Conservation (phyloP, 2,329 filamentous ascomycete genomes). For the Pseudonectria foliicola region DNA sequence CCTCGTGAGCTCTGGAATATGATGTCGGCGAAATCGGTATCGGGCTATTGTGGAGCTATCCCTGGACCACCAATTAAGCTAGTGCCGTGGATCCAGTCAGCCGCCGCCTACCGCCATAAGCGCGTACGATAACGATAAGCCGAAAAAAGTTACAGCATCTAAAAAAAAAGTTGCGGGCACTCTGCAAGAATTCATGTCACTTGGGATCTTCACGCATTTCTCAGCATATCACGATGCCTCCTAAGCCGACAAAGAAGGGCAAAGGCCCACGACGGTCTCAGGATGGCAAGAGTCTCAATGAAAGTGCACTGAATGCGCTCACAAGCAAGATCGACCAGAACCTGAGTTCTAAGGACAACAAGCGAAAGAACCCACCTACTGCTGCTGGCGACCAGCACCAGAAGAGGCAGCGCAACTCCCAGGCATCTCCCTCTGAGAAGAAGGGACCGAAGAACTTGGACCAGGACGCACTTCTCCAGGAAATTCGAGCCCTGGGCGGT, state of each 20-base stretch:
- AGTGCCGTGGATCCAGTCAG: neutral
- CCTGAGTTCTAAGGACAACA: conserved; percentile 35
- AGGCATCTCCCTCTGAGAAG: conserved; percentile 17
- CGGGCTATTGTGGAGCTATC: too few species aligned
- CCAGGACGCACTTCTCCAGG: conserved; percentile 45
- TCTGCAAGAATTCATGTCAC: conserved; percentile 12
- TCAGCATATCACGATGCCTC: conserved; percentile 27
- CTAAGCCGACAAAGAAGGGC: conserved; percentile 25
- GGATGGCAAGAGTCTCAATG: conserved; percentile 33
- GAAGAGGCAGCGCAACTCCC: conserved; percentile 31
- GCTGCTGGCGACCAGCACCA: conserved; percentile 26
- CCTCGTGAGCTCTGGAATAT: too few species aligned
- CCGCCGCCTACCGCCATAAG: conserved; percentile 5
- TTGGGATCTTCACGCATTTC: conserved; percentile 7
- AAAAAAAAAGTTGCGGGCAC: conserved; percentile 20
- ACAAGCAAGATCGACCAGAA: conserved; percentile 51
- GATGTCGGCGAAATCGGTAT: too few species aligned
- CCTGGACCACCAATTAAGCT: too few species aligned
- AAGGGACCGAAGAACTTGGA: conserved; percentile 18
- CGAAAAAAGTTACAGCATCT: conserved; percentile 10
- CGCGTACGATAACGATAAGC: conserved; percentile 12
- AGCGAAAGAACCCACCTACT: conserved; percentile 37
- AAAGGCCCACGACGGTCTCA: conserved; percentile 22
- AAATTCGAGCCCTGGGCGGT: conserved; percentile 59
- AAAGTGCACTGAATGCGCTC: conserved; percentile 43